These are phyloP conservation scores for Allantophomopsis lycopodina DNA, from an alignment of 2,329 filamentous ascomycete genomes.

Conservation along the genomic window DNA sequence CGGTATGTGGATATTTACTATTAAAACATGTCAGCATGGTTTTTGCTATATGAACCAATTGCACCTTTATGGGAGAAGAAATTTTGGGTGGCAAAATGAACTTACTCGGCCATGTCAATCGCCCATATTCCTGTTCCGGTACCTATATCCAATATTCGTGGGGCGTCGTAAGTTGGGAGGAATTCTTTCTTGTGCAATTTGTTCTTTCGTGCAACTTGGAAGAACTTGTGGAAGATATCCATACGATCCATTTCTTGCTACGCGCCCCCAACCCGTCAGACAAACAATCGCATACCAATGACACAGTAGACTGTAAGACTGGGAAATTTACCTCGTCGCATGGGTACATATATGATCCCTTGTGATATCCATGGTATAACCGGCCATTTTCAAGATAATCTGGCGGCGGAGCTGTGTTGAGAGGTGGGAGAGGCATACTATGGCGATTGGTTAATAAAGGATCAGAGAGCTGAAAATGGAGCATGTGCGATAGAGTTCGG, in stretches of 20 bases:
- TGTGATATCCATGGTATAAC: conserved; percentile 53
- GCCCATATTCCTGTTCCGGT: conserved; percentile 89
- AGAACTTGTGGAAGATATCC: conserved; percentile 72
- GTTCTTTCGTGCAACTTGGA: conserved; percentile 45
- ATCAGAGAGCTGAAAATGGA: not conserved
- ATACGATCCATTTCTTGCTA: conserved; percentile 63
- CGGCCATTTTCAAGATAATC: conserved; percentile 52
- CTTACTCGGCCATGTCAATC: conserved; percentile 70
- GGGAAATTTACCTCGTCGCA: conserved; percentile 49
- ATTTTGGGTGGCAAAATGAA: conserved; percentile 8
- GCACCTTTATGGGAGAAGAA: not conserved
- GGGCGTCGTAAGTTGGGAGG: conserved; percentile 14
- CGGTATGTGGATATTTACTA: conserved; percentile 39
- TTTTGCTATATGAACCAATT: conserved; percentile 1
- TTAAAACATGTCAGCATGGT: not conserved
- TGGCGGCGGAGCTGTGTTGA: conserved; percentile 14
- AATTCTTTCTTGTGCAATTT: conserved; percentile 26
- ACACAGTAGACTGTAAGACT: not conserved
- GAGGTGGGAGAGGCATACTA: conserved; percentile 1
- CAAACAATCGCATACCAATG: not conserved
- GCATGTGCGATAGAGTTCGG: not conserved
- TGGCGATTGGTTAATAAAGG: conserved; percentile 1
- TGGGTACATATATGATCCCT: conserved; percentile 61
- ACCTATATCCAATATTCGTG: conserved; percentile 52
- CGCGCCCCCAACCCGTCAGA: conserved; percentile 5